Base-by-base conservation (phyloP, 106 monocot genomes). In the Dendrobium catenatum region DNA sequence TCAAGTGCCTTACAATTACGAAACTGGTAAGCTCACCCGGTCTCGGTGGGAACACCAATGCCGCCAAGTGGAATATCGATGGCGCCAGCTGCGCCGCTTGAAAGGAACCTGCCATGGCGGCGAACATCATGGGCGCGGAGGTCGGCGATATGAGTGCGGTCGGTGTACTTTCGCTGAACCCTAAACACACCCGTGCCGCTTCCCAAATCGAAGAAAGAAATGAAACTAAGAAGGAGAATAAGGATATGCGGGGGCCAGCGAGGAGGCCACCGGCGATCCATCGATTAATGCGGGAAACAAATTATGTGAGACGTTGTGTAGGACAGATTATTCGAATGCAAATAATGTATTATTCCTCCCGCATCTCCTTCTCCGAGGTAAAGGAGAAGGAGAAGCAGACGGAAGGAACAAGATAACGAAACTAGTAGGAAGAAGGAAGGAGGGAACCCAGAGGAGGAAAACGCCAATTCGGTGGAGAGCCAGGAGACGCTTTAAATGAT, bases 41-140 rank as follows among this genome's bases (percentile, higher is more conserved):
- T 79, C 47, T 58, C 82, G 42, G 89, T 89, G 54, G 94, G 92
- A 43, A 85, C 58, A 80, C 94, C 90, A 54, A 82, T 19, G 55
- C 97, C 97, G 19, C 97, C 97, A 42, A 97, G 37, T 22, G 86
- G 85, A 18, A 97, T 80, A 70, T 97, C 90, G 48, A 85, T 73
- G 27, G 83, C 67, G 27, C 80, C 66, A 22, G 88, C 80, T 16
- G 72, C 83, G 44, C 26, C 78, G 61, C 80, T 70, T 31, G 88
- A 42, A 68, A 97, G 90, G 42, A 89, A 43, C 73, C 94, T 75
- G 31, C 88, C 82, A 49, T 83, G 94, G 27, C 97, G 87, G 56
- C 79, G 82, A 9, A 22, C 83, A 64, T 97, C 97, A 80, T 97
- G 97, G 22, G 70, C 87, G 26, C 84, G 81, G 55, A 97, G 88